Base-by-base conservation (phyloP, 2,329 filamentous ascomycete genomes). In the Cladophialophora immunda region DNA sequence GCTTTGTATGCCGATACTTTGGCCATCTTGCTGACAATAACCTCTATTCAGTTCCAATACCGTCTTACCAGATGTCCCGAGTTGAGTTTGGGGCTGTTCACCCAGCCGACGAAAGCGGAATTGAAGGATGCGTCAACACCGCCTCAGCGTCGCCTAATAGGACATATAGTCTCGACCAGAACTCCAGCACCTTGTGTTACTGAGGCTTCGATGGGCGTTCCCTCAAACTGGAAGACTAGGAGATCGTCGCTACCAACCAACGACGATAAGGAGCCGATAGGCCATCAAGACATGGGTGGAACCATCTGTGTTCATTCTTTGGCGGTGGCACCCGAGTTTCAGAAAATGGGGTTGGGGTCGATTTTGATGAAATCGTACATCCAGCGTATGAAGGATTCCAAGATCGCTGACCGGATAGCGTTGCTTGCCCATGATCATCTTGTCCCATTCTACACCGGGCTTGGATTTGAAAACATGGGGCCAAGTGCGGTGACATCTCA, bases 261-360 rank as follows among this genome's bases (percentile, higher is more conserved):
- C 52, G 62, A 69, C 19, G 78, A 81, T 60, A 76, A 79, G 55
- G 81, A 84, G 38, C 75, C 78, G 1, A 75, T 88, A 9, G 92
- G 92, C 34, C 92, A 97, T 78, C 87, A 91, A 72, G 87, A 92
- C 66, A 81, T 83, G 17, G 93, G 93, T 45, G 81, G 88, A 52
- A 96, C 92, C 0, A 85, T 97, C 63, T 92, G 89, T 63, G 81
- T 97, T 58, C 94, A 97, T 79, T 94, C 92, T 0, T 84, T 97
- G 4, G 92, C 91, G 19, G 89, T 97, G 5, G 83, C 91, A 62
- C 92, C 92, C 0, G 86, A 89, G 66, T 87, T 93, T 64, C 92
- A 95, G 71, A 84, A 87, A 36, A 87, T 89, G 65, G 91, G 92
- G 0, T 82, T 97, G 2, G 94, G 92, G 17, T 88, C 86, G 69